Evolutionary conservation across 2,329 filamentous ascomycete species (phyloP), one percentile per base, ranked within the genome.

Genomic region (Rutstroemia sp.): DNA sequence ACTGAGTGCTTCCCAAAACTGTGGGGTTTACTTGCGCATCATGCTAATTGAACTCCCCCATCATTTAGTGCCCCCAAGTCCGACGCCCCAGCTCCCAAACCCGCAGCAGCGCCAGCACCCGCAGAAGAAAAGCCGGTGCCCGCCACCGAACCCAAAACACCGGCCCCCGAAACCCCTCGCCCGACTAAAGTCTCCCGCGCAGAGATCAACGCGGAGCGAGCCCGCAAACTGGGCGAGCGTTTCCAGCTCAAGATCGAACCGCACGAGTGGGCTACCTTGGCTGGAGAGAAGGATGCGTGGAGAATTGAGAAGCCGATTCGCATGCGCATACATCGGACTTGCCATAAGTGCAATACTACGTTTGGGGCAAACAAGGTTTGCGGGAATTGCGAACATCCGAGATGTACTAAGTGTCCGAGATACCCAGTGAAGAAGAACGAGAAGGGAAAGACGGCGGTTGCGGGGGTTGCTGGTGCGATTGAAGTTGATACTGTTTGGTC

Each of bases 321-420:
- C 57, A 87, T 92, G 80, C 83, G 88, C 54, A 81, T 91, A 53
- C 87, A 88, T 69, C 82, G 86, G 63, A 85, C 81, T 60, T 96
- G 92, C 72, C 92, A 96, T 72, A 79, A 82, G 63, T 96, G 92
- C 75, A 81, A 84, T 57, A 82, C 86, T 14, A 80, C 81, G 23
- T 95, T 92, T 69, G 85, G 87, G 56, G 72, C 80, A 19, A 81
- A 86, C 65, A 90, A 86, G 73, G 77, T 86, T 58, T 96, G 92
- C 72, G 72, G 78, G 61, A 82, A 81, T 63, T 96, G 92, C 74
- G 79, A 87, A 64, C 92, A 96, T 73, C 76, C 77, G 48, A 83
- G 89, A 63, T 96, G 92, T 80, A 87, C 82, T 67, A 84, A 87
- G 67, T 96, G 92, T 70, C 81, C 83, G 27, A 83, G 89, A 55